Conservation (phyloP, 2,329 filamentous ascomycete species). For the Stemphylium beticola region DNA sequence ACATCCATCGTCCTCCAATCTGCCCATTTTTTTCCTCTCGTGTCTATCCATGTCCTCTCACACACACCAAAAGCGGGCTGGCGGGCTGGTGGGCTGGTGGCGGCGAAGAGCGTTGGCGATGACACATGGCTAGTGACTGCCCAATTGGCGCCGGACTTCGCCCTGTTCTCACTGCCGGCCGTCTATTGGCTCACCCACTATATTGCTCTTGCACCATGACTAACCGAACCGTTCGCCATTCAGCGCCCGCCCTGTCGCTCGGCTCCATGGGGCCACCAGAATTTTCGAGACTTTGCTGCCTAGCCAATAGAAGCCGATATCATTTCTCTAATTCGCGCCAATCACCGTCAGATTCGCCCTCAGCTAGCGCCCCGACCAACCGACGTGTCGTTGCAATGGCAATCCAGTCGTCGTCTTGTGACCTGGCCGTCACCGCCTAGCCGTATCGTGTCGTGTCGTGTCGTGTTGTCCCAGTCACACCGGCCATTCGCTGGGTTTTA, state of each 20-base stretch:
- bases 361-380: conserved; percentile 5
- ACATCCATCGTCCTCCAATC: conserved; percentile 22
- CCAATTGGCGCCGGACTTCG: conserved; percentile 28
- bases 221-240: conserved; percentile 30
- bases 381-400: conserved; percentile 22
- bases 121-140: conserved; percentile 36
- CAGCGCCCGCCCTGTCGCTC: conserved; percentile 1
- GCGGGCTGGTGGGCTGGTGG: no score
- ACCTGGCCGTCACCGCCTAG: conserved; percentile 29
- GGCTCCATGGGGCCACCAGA: conserved; percentile 24
- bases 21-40: conserved; percentile 8
- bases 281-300: conserved; percentile 40
- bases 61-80: background rate
- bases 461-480: conserved; percentile 18
- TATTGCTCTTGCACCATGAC: conserved; percentile 39
- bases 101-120: conserved; percentile 33
- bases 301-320: conserved; percentile 43
- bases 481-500: conserved; percentile 16
- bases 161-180: conserved; percentile 19
- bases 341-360: conserved; percentile 31
- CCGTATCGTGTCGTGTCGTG: background rate
- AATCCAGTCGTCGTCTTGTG: conserved; percentile 30
- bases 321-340: conserved; percentile 37
- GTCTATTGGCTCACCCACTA: conserved; percentile 33
- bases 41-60: background rate